Percentiles rank a stretch among this genome's conserved stretches.
Conservation (phyloP, 768 basidiomycete genomes). For the Auriculariales sp. region DNA sequence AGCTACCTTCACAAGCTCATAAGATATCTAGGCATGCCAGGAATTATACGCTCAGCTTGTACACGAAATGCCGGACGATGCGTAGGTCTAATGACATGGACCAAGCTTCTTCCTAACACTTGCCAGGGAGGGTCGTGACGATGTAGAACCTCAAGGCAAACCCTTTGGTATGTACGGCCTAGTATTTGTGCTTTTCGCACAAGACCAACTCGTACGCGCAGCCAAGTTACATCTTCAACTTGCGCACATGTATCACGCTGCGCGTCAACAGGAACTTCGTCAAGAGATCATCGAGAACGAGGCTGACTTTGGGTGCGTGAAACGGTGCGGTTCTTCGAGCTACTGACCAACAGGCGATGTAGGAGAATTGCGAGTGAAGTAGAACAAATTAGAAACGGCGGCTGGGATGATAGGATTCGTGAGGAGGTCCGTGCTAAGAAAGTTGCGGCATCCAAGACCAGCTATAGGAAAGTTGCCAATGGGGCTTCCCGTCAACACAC, state of each 20-base stretch:
- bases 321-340: neutral
- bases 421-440: slow-evolving; percentile 16
- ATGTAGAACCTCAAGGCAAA: slow-evolving; percentile 30
- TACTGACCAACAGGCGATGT: neutral
- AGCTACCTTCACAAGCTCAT: slow-evolving; percentile 10
- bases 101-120: slow-evolving; percentile 6
- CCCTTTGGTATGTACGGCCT: slow-evolving; percentile 33
- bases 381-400: slow-evolving; percentile 55
- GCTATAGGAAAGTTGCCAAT: slow-evolving; percentile 7
- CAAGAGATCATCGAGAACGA: slow-evolving; percentile 63
- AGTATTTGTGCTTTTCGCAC: neutral
- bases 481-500: neutral
- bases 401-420: slow-evolving; percentile 41
- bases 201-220: slow-evolving; percentile 14
- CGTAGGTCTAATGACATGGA: slow-evolving; percentile 25
- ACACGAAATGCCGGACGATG: slow-evolving; percentile 48
- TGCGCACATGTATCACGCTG: slow-evolving; percentile 59
- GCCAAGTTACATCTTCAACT: slow-evolving; percentile 52
- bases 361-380: slow-evolving; percentile 63
- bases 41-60: slow-evolving; percentile 53
- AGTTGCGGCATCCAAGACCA: slow-evolving; percentile 13
- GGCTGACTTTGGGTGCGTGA: slow-evolving; percentile 54
- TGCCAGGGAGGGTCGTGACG: slow-evolving; percentile 5
- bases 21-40: slow-evolving; percentile 43
- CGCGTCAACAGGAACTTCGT: slow-evolving; percentile 57